Base-by-base conservation (phyloP, 208 protist genomes). In the Jaenimonas drosophilae region DNA sequence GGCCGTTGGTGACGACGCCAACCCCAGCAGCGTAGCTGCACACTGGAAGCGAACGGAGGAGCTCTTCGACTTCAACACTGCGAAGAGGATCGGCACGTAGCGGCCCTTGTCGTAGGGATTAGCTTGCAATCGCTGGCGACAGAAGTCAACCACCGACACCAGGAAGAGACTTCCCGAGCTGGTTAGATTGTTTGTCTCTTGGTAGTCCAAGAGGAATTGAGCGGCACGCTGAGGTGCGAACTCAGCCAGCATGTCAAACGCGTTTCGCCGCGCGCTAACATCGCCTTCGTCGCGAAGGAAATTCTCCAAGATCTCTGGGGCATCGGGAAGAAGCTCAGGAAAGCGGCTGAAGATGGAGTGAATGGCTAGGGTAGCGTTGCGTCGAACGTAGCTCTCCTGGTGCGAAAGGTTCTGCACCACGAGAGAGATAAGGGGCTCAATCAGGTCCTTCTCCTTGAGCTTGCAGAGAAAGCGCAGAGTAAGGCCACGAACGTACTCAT, bases 391-490 rank as follows among this genome's bases (percentile, higher is more conserved):
- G 14, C 90, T 74, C 31, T 96, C 85, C 26, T 88, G 69, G 76
- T 96, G 81, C 33, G 90, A 91, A 1, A 99, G 71, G 76, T 98
- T 98, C 48, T 77, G 57, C 32, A 86, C 70, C 14, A 99, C 76
- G 14, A 87, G 67, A 1, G 91, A 88, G 34, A 99, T 79, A 16
- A 99, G 89, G n/a, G 96, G 94, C 67, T 98, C 97, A 17, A 99
- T 71, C 6, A 99, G 59, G 32, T 99, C 96, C 32, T 78, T 49
- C 59, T 99, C 94, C 44, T 92, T 92, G 21, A 99, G 60, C 62
- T 97, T 98, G 79, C 92, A 98, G 11, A 99, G 59, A 62, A 99
- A 98, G 49, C 98, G 88, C 34, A 99, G 76, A 23, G 97, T 98
- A 25, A 88, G 79, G 27, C 96, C 98, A 0, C 97, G 79, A 29